These are phyloP conservation scores for Spinacia oleracea DNA, from an alignment of 179 eudicot species.

Conservation along the genomic window DNA sequence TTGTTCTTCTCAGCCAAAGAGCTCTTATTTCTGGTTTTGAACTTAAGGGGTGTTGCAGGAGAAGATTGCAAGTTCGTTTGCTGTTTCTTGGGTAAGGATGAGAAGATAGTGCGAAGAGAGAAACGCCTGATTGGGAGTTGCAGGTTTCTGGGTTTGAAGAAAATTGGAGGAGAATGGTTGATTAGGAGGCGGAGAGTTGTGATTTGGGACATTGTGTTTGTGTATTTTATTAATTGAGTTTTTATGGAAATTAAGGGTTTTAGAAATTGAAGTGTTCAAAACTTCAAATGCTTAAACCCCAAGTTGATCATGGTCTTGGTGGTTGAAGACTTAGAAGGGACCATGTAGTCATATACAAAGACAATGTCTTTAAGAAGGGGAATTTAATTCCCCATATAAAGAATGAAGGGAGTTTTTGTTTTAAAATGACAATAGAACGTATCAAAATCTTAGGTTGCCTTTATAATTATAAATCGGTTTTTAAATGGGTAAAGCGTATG, in stretches of 20 bases:
- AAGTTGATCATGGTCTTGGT: not conserved
- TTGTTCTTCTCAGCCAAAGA: constrained; percentile 36
- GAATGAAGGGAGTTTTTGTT: too few species aligned
- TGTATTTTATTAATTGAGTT: not conserved
- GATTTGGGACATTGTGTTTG: constrained; percentile 49
- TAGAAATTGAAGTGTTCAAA: constrained; percentile 3
- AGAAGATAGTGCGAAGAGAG: constrained; percentile 31
- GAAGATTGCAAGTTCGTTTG: constrained; percentile 25
- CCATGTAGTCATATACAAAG: too few species aligned
- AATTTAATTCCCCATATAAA: too few species aligned
- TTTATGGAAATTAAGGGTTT: constrained; percentile 20
- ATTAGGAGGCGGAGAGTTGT: constrained; percentile 64
- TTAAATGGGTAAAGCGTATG: too few species aligned
- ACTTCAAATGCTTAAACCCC: constrained; percentile 13
- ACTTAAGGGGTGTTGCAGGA: constrained; percentile 27
- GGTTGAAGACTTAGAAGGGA: not conserved
- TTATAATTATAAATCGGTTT: too few species aligned
- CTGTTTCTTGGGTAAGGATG: constrained; percentile 30
- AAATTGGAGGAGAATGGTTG: constrained; percentile 34
- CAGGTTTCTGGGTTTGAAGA: constrained; percentile 32
- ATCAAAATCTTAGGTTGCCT: too few species aligned
- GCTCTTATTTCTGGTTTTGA: constrained; percentile 35
- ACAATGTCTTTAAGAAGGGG: too few species aligned
- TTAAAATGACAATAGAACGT: too few species aligned
- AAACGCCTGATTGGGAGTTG: constrained; percentile 8